Evolutionary conservation across 2,329 filamentous ascomycete species (phyloP).

Genomic region (Nothomitra cinnamomea): DNA sequence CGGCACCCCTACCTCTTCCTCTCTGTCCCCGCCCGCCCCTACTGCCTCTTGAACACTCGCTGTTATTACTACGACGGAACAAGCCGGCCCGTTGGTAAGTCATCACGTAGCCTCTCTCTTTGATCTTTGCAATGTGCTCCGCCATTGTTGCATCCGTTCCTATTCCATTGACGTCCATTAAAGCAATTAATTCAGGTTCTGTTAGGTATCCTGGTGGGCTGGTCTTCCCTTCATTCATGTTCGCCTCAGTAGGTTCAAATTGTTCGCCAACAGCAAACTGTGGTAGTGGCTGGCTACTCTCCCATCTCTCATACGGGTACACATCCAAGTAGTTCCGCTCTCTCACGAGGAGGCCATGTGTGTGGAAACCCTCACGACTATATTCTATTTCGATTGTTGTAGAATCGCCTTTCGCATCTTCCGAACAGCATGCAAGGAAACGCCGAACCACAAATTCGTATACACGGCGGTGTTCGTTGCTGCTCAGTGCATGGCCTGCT

Average conservation of each 20-base stretch:
- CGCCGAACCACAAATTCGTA: slow-evolving; percentile 88
- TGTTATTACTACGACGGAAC: slow-evolving; percentile 19
- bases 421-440: slow-evolving; percentile 89
- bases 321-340: slow-evolving; percentile 90
- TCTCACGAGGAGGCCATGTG: slow-evolving; percentile 69
- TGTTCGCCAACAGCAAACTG: slow-evolving; percentile 61
- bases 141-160: slow-evolving; percentile 98
- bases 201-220: slow-evolving; percentile 72
- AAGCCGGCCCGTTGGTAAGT: slow-evolving; percentile 17
- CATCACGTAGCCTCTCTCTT: slow-evolving; percentile 72
- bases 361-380: slow-evolving; percentile 65
- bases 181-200: slow-evolving; percentile 81
- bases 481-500: slow-evolving; percentile 39
- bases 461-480: slow-evolving; percentile 52
- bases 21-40: slow-evolving; percentile 34
- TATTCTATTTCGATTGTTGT: slow-evolving; percentile 76
- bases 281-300: slow-evolving; percentile 67
- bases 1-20: slow-evolving; percentile 26
- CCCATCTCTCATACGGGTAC: slow-evolving; percentile 94
- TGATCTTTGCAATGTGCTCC: slow-evolving; percentile 92
- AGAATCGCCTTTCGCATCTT: slow-evolving; percentile 74
- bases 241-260: slow-evolving; percentile 77
- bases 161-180: slow-evolving; percentile 98
- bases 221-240: slow-evolving; percentile 84
- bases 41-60: slow-evolving; percentile 23